Base-by-base conservation (phyloP, 768 basidiomycete genomes). In the Boletus vermiculosoides region DNA sequence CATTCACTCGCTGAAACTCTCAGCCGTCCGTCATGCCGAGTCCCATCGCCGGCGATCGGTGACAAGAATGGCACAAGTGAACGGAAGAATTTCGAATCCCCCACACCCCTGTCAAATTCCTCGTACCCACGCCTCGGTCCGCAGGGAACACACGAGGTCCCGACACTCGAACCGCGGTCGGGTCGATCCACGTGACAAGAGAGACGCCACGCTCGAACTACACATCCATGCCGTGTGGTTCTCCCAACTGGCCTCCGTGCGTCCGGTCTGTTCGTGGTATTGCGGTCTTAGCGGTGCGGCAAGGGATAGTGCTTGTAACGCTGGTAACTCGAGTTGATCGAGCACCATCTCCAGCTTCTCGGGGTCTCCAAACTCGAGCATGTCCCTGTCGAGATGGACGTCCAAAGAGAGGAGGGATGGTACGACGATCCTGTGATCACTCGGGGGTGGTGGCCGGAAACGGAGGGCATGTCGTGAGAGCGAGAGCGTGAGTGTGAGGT, bases 381-480 rank as follows among this genome's bases (percentile, higher is more conserved):
- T 46, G 42, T 65, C 69, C 41, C 18, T 52, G 51, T 66, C 61
- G n/a, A 71, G 59, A 11, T n/a, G 23, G 48, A 71, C 13, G 15
- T 67, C 53, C 23, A 71, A 52, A 9, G 10, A 18, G 25, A 28
- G 33, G 6, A 72, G 55, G 4, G 63, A 50, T 5, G 37, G 34
- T 2, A 18, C 54, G 37, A 61, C 41, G 16, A 49, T 13, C 33
- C 23, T 54, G 50, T 28, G 53, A 20, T 48, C 31, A 11, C 23
- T 40, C 30, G n/a, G 61, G 2, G 53, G n/a, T 5, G 57, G 62
- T 2, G 28, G 22, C 10, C 28, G 55, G 31, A 70, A 25, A 23
- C 50, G 66, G 16, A 60, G 55, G 20, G 54, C 25, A 2, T 61
- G 47, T n/a, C 40, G 52, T n/a, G 54, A 52, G 16, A 60, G 51